These are phyloP conservation scores for Candida schatavii DNA, from an alignment of 805 yeast species.

Conservation along the genomic window DNA sequence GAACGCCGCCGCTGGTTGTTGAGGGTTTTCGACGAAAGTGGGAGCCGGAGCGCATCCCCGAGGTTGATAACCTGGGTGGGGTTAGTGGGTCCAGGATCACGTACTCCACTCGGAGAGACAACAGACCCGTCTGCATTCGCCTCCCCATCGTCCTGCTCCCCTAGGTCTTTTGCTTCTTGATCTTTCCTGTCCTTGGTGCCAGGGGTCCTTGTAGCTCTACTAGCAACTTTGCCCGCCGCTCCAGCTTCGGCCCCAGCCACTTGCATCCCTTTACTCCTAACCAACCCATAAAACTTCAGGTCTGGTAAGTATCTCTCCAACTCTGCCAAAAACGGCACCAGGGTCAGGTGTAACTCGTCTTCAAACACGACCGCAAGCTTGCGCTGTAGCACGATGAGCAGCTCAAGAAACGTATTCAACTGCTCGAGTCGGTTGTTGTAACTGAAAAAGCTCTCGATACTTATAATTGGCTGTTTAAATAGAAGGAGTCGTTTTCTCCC, in stretches of 20 bases:
- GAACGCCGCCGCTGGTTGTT: background rate
- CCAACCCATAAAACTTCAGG: slow-evolving; percentile 22
- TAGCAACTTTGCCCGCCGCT: slow-evolving; percentile 10
- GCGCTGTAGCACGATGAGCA: slow-evolving; percentile 21
- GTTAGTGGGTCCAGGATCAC: too few species aligned
- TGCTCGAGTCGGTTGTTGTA: slow-evolving; percentile 24
- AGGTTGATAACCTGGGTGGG: too few species aligned
- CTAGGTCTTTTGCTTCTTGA: slow-evolving; percentile 26
- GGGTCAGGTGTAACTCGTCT: slow-evolving; percentile 1
- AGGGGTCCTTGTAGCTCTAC: slow-evolving; percentile 21
- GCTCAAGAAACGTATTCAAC: slow-evolving; percentile 27
- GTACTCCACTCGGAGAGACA: slow-evolving; percentile 9
- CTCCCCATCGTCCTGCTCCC: slow-evolving; percentile 15
- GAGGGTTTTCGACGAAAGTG: background rate
- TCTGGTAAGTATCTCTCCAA: slow-evolving; percentile 20
- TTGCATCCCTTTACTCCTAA: slow-evolving; percentile 31
- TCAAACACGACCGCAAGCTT: slow-evolving; percentile 19
- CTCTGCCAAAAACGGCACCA: slow-evolving; percentile 26
- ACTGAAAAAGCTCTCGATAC: slow-evolving; percentile 24
- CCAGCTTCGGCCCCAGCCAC: slow-evolving; percentile 16
- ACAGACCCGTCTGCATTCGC: background rate
- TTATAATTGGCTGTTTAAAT: slow-evolving; percentile 27
- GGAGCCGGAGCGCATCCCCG: background rate
- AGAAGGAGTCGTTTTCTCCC: slow-evolving; percentile 11
- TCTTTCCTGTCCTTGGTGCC: slow-evolving; percentile 28